phyloP scores from a whole-genome alignment of 306 rosid genomes.

The Boehmeria nivea region DNA sequence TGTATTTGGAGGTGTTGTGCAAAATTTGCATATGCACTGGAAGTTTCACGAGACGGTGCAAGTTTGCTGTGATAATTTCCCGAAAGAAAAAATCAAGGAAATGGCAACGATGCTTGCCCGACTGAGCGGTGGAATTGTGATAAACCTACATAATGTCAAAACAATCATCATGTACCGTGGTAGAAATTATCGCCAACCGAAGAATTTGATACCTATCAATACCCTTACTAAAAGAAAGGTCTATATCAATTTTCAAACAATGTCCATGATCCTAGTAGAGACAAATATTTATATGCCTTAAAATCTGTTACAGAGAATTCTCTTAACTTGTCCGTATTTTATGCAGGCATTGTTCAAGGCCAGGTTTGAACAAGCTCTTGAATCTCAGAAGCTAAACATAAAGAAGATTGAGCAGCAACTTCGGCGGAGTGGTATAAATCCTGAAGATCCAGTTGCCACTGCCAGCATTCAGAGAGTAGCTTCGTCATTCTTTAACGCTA shows the following conservation, averaged over 20 bases:
- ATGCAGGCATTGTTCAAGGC: constrained; percentile 96
- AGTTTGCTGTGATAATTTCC: constrained; percentile 97
- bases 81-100: constrained; percentile 94
- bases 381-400: constrained; percentile 89
- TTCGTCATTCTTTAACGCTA: constrained; percentile 91
- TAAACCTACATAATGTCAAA: constrained; percentile 77
- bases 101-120: constrained; percentile 96
- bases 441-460: constrained; percentile 94
- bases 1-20: constrained; percentile 98
- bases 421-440: constrained; percentile 83
- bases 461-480: constrained; percentile 97
- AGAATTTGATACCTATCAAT: constrained; percentile 89
- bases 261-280: too few relatives aligned
- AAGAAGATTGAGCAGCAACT: constrained; percentile 91
- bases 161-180: constrained; percentile 98
- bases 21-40: constrained; percentile 99
- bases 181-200: constrained; percentile 94
- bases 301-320: too few relatives aligned
- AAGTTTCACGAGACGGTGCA: constrained; percentile 98
- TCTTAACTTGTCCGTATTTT: too few relatives aligned
- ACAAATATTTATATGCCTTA: too few relatives aligned
- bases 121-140: constrained; percentile 89
- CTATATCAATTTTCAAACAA: not conserved
- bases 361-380: constrained; percentile 98
- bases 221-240: constrained; percentile 99